phyloP scores from a whole-genome alignment of 1,139 yeast genomes.

The Meyerozyma elateridarum region DNA sequence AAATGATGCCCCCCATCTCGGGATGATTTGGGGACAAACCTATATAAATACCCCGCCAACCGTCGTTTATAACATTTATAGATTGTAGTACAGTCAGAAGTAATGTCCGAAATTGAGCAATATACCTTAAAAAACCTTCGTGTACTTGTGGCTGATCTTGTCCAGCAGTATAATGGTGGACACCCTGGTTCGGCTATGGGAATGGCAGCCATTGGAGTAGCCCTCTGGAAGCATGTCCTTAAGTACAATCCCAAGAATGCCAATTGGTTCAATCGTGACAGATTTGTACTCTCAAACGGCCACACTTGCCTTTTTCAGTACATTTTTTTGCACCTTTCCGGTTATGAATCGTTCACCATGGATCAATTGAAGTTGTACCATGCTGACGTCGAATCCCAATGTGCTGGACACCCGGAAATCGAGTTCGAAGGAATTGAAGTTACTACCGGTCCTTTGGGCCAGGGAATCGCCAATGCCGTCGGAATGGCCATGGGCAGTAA shows the following conservation, averaged over 20 bases:
- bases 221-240: slow-evolving; percentile 30
- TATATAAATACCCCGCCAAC: no score
- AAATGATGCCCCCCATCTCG: background rate
- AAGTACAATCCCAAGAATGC: slow-evolving; percentile 25
- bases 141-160: slow-evolving; percentile 22
- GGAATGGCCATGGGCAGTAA: slow-evolving; percentile 34
- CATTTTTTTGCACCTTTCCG: slow-evolving; percentile 25
- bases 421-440: slow-evolving; percentile 33
- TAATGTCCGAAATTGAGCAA: slow-evolving; percentile 8
- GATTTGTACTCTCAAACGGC: slow-evolving; percentile 33
- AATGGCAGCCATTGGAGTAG: slow-evolving; percentile 35
- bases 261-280: slow-evolving; percentile 26
- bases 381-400: slow-evolving; percentile 15
- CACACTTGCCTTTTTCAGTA: slow-evolving; percentile 30
- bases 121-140: slow-evolving; percentile 14
- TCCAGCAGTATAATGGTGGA: slow-evolving; percentile 32
- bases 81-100: background rate
- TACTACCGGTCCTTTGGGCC: slow-evolving; percentile 38
- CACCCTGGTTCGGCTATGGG: slow-evolving; percentile 36
- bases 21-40: background rate
- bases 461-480: slow-evolving; percentile 33
- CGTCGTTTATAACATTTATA: background rate
- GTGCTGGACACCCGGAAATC: slow-evolving; percentile 36
- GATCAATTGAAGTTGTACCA: slow-evolving; percentile 27
- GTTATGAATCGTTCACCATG: slow-evolving; percentile 26